Conservation (phyloP, 2,329 filamentous ascomycete genomes). For the Xylariaceae sp. region DNA sequence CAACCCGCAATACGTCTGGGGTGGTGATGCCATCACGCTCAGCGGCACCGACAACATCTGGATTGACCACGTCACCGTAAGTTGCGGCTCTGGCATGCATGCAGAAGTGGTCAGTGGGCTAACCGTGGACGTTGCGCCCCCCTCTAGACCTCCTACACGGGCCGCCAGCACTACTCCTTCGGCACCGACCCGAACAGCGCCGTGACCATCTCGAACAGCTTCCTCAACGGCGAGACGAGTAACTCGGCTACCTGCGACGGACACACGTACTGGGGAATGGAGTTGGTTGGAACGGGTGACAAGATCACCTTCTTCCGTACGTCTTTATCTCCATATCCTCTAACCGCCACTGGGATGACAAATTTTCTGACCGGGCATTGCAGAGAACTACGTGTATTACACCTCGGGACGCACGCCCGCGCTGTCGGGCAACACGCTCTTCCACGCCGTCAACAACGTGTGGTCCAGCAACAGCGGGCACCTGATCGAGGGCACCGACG, state of each 20-base stretch:
- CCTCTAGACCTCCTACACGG: constrained; percentile 1
- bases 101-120: too few species aligned
- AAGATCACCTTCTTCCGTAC: constrained; percentile 3
- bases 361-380: too few species aligned
- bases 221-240: constrained; percentile 2
- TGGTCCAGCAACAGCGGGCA: constrained; percentile 21
- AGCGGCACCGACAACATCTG: constrained; percentile 1
- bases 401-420: constrained; percentile 20
- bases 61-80: constrained; percentile 4
- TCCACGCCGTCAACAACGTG: constrained; percentile 25
- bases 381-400: constrained; percentile 16
- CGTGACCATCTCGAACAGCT: constrained; percentile 4
- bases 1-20: constrained; percentile 5
- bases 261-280: constrained; percentile 3
- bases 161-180: constrained; percentile 2
- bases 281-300: constrained; percentile 2
- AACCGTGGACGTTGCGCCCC: too few species aligned
- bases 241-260: constrained; percentile 3
- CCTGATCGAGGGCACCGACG: constrained; percentile 16
- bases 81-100: too few species aligned
- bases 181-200: background rate
- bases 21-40: constrained; percentile 4
- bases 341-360: background rate
- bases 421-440: constrained; percentile 19
- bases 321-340: background rate